Conservation (phyloP, 73 alveolate genomes). For the Durusdinium trenchii region DNA sequence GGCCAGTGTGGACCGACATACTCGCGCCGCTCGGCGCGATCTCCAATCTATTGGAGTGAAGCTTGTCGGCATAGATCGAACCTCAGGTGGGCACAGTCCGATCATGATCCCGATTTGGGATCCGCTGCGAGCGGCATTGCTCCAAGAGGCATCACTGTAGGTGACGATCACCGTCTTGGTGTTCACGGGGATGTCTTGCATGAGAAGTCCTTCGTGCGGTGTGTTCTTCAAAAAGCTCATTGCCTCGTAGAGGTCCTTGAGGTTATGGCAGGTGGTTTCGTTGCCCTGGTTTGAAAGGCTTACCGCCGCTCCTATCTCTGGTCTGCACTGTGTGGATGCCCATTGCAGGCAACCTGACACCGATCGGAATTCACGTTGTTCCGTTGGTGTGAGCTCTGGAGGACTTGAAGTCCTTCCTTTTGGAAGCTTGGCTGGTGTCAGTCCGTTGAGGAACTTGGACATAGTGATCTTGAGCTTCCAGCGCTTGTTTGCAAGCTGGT, state of each 20-base stretch:
- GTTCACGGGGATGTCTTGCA: conserved; percentile 14
- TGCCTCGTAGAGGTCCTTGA: not conserved
- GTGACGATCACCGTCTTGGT: not conserved
- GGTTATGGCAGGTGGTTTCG: not conserved
- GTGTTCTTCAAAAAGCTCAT: not conserved
- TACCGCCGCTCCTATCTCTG: not conserved
- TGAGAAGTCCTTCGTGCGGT: not conserved
- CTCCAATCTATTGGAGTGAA: too few species aligned
- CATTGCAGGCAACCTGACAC: conserved; percentile 20
- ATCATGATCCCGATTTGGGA: conserved; percentile 10
- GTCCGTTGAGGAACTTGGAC: not conserved
- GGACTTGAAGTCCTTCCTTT: not conserved
- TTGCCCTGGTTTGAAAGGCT: not conserved
- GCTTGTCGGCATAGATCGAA: too few species aligned
- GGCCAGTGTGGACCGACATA: too few species aligned
- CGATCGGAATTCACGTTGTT: not conserved
- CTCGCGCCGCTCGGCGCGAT: too few species aligned
- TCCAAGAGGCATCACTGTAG: conserved; percentile 29
- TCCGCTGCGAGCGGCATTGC: not conserved
- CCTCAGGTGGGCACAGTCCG: not conserved
- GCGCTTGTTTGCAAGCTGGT: too few species aligned
- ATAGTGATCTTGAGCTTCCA: not conserved
- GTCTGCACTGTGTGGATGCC: not conserved
- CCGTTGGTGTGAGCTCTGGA: not conserved
- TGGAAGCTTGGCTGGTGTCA: not conserved